phyloP scores from a whole-genome alignment of 2,329 filamentous ascomycete genomes.

The Fusarium sterilihyphosum region DNA sequence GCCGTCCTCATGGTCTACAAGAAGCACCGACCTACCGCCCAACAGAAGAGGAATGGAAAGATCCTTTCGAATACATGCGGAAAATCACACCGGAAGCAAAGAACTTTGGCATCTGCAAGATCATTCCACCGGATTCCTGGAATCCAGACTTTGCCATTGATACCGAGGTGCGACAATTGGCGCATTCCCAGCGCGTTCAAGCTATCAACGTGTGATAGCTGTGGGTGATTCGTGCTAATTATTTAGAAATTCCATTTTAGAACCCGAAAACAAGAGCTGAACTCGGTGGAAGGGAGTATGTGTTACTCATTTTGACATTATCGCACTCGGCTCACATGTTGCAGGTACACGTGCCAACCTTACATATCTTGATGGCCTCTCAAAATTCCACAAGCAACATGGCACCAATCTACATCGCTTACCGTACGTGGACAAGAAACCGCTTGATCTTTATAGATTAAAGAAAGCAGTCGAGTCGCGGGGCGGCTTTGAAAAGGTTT shows the following conservation, averaged over 20 bases:
- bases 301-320: conserved; percentile 36
- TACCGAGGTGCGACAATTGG: conserved; percentile 75
- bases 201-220: background rate
- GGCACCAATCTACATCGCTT: conserved; percentile 93
- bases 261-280: conserved; percentile 94
- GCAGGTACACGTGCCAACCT: conserved; percentile 92
- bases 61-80: conserved; percentile 91
- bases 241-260: conserved; percentile 92
- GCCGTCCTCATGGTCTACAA: conserved; percentile 82
- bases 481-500: conserved; percentile 95
- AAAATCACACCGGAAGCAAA: conserved; percentile 89
- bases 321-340: conserved; percentile 48
- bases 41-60: conserved; percentile 92
- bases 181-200: conserved; percentile 12
- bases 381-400: conserved; percentile 97
- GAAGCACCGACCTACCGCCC: conserved; percentile 93
- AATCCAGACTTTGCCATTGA: conserved; percentile 96
- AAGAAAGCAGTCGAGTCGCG: conserved; percentile 97
- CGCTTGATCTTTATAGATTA: conserved; percentile 91
- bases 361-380: conserved; percentile 93
- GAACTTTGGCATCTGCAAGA: conserved; percentile 93
- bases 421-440: conserved; percentile 97
- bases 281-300: conserved; percentile 97
- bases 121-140: conserved; percentile 93
- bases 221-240: conserved; percentile 17